Percentiles rank a stretch among this genome's conserved stretches.
Evolutionary conservation across 805 yeast species (phyloP).

Genomic region (Lipomyces anomalus): DNA sequence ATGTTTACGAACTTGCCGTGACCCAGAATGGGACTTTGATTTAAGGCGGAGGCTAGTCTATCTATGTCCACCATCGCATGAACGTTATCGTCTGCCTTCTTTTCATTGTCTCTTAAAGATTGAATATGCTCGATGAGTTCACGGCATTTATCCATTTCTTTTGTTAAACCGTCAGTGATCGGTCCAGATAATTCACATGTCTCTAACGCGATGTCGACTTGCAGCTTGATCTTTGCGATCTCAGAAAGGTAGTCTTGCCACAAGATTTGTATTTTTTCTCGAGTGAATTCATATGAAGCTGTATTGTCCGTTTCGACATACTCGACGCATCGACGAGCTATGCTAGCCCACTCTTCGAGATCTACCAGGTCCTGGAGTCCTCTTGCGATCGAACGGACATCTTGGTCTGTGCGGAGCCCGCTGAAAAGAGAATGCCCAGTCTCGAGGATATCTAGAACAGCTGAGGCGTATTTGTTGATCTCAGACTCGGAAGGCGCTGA

Average conservation of each 20-base stretch:
- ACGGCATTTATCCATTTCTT: conserved; percentile 9
- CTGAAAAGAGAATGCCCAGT: background rate
- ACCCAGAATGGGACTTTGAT: conserved; percentile 19
- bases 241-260: background rate
- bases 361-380: background rate
- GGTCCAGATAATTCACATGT: conserved; percentile 13
- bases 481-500: no score
- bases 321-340: background rate
- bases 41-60: conserved; percentile 7
- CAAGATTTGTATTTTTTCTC: background rate
- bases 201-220: conserved; percentile 20
- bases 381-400: background rate
- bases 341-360: background rate
- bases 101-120: background rate
- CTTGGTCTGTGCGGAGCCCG: background rate
- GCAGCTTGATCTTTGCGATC: conserved; percentile 1
- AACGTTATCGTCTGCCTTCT: background rate
- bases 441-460: background rate
- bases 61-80: conserved; percentile 2
- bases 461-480: background rate
- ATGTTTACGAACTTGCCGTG: conserved; percentile 13
- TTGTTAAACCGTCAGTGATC: conserved; percentile 9
- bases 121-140: background rate
- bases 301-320: background rate
- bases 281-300: background rate